Conservation (phyloP, 2,329 filamentous ascomycete genomes). For the Fusarium musae region DNA sequence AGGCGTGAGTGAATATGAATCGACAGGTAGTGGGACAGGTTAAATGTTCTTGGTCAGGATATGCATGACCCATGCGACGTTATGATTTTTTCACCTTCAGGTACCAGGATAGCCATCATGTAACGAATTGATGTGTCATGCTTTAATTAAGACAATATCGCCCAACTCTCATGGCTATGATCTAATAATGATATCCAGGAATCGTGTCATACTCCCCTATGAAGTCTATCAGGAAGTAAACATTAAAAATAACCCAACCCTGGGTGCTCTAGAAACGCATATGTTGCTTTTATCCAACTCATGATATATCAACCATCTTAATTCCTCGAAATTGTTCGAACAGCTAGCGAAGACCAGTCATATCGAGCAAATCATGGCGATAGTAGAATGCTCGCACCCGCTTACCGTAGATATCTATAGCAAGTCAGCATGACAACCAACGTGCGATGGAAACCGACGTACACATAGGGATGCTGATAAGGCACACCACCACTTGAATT, state of each 20-base stretch:
- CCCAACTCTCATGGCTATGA: background rate
- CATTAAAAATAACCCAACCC: slow-evolving; percentile 9
- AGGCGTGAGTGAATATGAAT: slow-evolving; percentile 38
- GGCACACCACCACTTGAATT: slow-evolving; percentile 81
- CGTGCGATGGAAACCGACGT: slow-evolving; percentile 68
- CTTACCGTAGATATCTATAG: slow-evolving; percentile 80
- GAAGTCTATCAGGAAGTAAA: background rate
- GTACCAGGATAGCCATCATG: slow-evolving; percentile 1
- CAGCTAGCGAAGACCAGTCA: slow-evolving; percentile 47
- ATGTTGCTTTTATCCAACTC: background rate
- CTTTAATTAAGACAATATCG: background rate
- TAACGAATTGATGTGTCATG: background rate
- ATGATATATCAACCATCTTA: slow-evolving; percentile 31
- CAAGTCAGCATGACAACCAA: background rate
- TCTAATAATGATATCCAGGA: background rate
- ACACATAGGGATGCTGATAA: slow-evolving; percentile 82
- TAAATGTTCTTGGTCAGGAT: background rate
- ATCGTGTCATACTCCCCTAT: background rate
- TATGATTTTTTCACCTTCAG: slow-evolving; percentile 8
- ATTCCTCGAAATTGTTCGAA: background rate
- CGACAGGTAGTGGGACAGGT: too few species aligned
- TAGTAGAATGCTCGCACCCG: slow-evolving; percentile 79
- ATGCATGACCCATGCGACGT: background rate
- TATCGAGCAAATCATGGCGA: slow-evolving; percentile 74
- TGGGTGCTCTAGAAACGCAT: background rate